phyloP scores from a whole-genome alignment of 257 asterid genomes.

The Forsythia viridissima region DNA sequence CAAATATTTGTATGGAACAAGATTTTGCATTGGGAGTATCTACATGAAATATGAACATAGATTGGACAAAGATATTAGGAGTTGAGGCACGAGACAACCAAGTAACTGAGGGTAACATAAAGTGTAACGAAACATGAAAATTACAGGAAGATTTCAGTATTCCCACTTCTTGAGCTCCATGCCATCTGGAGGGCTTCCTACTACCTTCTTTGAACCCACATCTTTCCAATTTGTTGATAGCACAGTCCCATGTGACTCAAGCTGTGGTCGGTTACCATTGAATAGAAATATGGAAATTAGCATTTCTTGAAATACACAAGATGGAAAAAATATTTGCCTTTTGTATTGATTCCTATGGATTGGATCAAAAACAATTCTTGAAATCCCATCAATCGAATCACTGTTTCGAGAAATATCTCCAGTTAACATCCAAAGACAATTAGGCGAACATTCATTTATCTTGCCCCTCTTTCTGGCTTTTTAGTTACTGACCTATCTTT shows the following conservation, averaged over 20 bases:
- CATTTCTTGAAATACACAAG: not conserved
- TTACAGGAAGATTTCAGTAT: constrained; percentile 29
- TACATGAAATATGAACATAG: not conserved
- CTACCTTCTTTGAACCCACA: constrained; percentile 81
- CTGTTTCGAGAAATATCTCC: too few relatives aligned
- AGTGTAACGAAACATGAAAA: constrained; percentile 10
- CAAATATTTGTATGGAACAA: not conserved
- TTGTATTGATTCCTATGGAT: too few relatives aligned
- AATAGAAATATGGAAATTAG: not conserved
- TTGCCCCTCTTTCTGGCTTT: too few relatives aligned
- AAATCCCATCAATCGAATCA: too few relatives aligned
- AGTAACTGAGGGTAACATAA: not conserved
- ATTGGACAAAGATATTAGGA: constrained; percentile 11
- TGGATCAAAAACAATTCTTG: too few relatives aligned
- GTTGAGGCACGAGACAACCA: constrained; percentile 20
- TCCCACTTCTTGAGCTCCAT: constrained; percentile 97
- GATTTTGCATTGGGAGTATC: not conserved
- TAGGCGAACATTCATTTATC: not conserved
- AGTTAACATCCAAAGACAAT: not conserved
- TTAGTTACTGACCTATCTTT: not conserved
- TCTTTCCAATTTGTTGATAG: constrained; percentile 93
- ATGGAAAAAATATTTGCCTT: too few relatives aligned
- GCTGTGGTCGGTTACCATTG: constrained; percentile 34
- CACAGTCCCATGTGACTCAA: constrained; percentile 87
- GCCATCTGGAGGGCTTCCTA: constrained; percentile 97